Percentiles rank a stretch among this genome's conserved stretches.
Evolutionary conservation across 805 yeast genomes (phyloP).

Genomic region (Pichia eremophila): DNA sequence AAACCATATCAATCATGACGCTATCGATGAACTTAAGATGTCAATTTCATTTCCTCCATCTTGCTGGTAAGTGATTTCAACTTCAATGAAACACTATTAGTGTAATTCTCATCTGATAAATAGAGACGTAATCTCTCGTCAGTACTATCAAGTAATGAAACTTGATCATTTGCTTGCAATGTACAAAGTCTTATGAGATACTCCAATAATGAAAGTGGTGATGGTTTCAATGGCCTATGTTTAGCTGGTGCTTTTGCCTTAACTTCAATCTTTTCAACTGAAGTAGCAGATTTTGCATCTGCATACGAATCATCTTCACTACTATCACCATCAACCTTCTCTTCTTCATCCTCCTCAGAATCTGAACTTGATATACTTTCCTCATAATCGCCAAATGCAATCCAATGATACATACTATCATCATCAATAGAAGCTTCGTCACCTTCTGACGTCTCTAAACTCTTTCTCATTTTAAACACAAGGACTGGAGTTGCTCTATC

Average conservation of each 20-base stretch:
- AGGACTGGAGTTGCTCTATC: constrained; percentile 58
- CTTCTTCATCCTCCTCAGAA: constrained; percentile 29
- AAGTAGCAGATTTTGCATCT: constrained; percentile 1
- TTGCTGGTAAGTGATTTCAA: constrained; percentile 1
- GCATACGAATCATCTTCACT: constrained; percentile 17
- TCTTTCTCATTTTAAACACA: constrained; percentile 40
- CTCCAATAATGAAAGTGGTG: constrained; percentile 47
- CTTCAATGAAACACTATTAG: neutral
- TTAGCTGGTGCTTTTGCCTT: constrained; percentile 13
- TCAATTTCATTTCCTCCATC: constrained; percentile 2
- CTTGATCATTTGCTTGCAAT: constrained; percentile 51
- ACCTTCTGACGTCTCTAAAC: constrained; percentile 9
- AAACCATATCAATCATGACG: too few relatives aligned
- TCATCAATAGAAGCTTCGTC: constrained; percentile 2
- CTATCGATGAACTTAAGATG: too few relatives aligned
- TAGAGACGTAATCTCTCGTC: constrained; percentile 61
- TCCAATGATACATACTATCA: constrained; percentile 30
- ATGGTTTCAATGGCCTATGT: neutral
- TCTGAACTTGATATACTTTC: constrained; percentile 7
- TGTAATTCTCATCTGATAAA: constrained; percentile 43
- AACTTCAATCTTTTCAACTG: neutral
- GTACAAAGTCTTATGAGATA: constrained; percentile 51
- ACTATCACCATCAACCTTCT: constrained; percentile 18
- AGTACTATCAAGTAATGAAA: constrained; percentile 40
- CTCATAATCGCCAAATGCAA: constrained; percentile 40